These are phyloP conservation scores for Dioscorea dumetorum DNA, from an alignment of 106 monocot genomes.

Conservation along the genomic window DNA sequence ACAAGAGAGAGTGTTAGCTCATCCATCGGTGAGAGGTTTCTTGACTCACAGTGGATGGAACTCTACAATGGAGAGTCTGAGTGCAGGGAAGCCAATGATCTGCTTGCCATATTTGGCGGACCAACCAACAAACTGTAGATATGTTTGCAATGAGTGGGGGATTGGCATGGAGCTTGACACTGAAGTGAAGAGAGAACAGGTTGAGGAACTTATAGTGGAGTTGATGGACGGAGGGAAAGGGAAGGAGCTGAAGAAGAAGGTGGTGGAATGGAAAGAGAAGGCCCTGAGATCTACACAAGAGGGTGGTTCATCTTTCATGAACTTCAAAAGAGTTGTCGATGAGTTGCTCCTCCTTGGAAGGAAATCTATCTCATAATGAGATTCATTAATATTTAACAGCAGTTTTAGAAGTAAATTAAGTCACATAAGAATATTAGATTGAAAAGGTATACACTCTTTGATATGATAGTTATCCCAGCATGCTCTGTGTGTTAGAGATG, in stretches of 20 bases:
- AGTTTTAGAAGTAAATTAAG: too few species aligned
- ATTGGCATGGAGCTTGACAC: conserved; percentile 45
- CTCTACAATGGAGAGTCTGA: conserved; percentile 49
- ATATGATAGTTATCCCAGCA: too few species aligned
- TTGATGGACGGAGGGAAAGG: conserved; percentile 44
- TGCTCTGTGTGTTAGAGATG: too few species aligned
- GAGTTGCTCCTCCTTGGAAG: not conserved
- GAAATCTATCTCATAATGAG: not conserved
- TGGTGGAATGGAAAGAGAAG: conserved; percentile 27
- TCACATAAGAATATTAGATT: too few species aligned
- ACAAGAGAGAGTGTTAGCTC: conserved; percentile 35
- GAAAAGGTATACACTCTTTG: too few species aligned
- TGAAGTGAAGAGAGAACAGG: conserved; percentile 30
- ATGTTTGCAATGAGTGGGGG: conserved; percentile 36
- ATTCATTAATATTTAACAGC: too few species aligned
- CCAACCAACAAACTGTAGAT: conserved; percentile 46
- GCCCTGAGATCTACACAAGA: conserved; percentile 5
- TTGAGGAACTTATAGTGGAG: conserved; percentile 34
- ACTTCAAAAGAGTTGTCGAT: conserved; percentile 20
- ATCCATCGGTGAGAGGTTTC: conserved; percentile 35
- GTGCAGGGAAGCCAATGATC: conserved; percentile 34
- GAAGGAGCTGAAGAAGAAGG: conserved; percentile 33
- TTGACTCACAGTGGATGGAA: conserved; percentile 66
- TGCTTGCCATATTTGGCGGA: conserved; percentile 49
- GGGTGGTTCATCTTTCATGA: conserved; percentile 23